Evolutionary conservation across 352 stramenopile genomes (phyloP).

Genomic region (Hyaloperonospora brassicae): DNA sequence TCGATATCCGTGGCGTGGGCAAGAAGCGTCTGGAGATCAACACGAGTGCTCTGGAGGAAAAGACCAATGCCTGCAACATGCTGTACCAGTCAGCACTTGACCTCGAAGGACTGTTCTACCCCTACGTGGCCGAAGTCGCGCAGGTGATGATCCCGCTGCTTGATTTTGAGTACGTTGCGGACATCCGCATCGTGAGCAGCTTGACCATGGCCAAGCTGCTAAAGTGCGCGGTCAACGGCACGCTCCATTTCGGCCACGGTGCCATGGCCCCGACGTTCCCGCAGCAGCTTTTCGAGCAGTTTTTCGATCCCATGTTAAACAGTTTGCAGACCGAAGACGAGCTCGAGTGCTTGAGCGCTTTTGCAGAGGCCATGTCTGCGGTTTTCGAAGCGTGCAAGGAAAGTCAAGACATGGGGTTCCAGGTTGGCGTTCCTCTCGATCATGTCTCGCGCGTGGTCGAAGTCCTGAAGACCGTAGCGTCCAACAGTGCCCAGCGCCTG

Average conservation of each 20-base stretch:
- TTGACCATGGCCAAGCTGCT: conserved; percentile 74
- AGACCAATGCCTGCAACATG: conserved; percentile 86
- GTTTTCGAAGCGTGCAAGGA: conserved; percentile 78
- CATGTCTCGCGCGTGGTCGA: conserved; percentile 64
- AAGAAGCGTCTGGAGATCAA: conserved; percentile 85
- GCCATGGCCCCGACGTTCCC: conserved; percentile 52
- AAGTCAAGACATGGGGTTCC: conserved; percentile 60
- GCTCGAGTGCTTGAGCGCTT: conserved; percentile 64
- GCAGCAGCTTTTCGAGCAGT: conserved; percentile 76
- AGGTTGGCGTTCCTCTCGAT: conserved; percentile 56
- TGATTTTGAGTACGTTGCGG: conserved; percentile 79
- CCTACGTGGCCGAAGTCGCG: conserved; percentile 71
- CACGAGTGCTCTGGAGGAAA: conserved; percentile 78
- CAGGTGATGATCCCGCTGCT: conserved; percentile 72
- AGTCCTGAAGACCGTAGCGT: conserved; percentile 59
- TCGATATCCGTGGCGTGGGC: conserved; percentile 69
- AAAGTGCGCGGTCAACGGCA: conserved; percentile 60
- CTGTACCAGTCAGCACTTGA: conserved; percentile 82
- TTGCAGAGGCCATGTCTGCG: conserved; percentile 68
- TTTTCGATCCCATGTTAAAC: conserved; percentile 67
- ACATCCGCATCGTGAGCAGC: conserved; percentile 72
- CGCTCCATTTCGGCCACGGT: conserved; percentile 53
- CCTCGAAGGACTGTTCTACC: conserved; percentile 73
- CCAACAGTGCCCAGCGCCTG: conserved; percentile 53
- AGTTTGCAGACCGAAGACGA: conserved; percentile 70